Evolutionary conservation across 108 stramenopile species (phyloP), one percentile per base, ranked within the genome.

Genomic region (Mayamaea pseudoterrestris): DNA sequence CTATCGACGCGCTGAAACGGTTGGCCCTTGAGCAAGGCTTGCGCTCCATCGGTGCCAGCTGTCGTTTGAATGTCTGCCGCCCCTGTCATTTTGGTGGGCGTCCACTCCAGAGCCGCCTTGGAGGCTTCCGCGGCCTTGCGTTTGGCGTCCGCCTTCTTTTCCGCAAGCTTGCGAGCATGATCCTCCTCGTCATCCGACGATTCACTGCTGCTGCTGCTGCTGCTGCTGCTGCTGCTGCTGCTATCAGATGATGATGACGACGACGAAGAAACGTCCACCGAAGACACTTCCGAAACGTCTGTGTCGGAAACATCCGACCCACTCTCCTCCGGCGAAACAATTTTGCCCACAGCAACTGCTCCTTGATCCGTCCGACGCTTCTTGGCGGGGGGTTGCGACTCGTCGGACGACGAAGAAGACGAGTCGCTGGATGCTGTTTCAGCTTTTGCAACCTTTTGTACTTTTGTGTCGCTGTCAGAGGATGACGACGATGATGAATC

Each of bases 1-100:
- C 86, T 88, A 55, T 99, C 93, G 13, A 99, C 95, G 14, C 98
- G 78, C 58, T 82, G 68, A 61, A 99, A 99, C 14, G 94, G 95
- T 42, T 80, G 92, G 18, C 95, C 94, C 7, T 60, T 66, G 25
- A 54, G 64, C 49, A 80, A 45, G 1, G 89, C 90, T 53, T 85
- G 88, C 2, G 92, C 92, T n/a, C 87, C 92, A 46, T 89, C 92
- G 13, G 76, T 72, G 22, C 87, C 92, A 23, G 67, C 61, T 34
- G 66, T 67, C 12, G 71, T 64, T 8, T 54, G 58, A 20, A 84
- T 57, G 4, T 61, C 57, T 5, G 66, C 65, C 28, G 49, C 60
- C 37, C 60, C 68, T 42, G 66, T 69, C 5, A 59, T 62, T 22
- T 75, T 67, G 5, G 81, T 69, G 6, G 76, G 87, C 18, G 69